phyloP scores from a whole-genome alignment of 75 land plant genomes.

The Picea sitchensis region DNA sequence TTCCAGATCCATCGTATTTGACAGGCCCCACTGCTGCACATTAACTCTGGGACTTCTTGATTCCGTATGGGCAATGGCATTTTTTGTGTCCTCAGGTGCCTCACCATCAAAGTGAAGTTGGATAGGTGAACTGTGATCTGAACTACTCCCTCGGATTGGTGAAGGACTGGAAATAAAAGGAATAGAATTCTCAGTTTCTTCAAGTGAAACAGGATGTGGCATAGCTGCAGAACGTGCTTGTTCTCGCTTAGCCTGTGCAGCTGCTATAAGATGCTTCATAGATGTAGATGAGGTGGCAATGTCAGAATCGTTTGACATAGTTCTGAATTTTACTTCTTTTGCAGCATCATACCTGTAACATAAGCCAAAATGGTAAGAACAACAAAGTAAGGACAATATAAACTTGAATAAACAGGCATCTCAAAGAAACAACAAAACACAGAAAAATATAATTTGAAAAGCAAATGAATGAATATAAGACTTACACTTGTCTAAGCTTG shows the following conservation, averaged over 20 bases:
- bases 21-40: conserved; percentile 13
- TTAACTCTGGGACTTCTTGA: conserved; percentile 25
- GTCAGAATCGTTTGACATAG: conserved; percentile 22
- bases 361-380: not conserved
- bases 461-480: not conserved
- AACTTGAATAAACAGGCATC: no score
- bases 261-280: conserved; percentile 75
- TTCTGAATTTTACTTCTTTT: conserved; percentile 28
- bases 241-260: conserved; percentile 69
- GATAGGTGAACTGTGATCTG: conserved; percentile 34
- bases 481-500: conserved; percentile 23
- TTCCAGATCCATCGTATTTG: conserved; percentile 25
- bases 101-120: conserved; percentile 17
- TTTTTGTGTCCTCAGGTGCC: conserved; percentile 22
- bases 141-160: conserved; percentile 38
- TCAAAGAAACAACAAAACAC: no score
- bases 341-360: conserved; percentile 39
- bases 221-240: conserved; percentile 39
- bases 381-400: no score
- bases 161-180: conserved; percentile 29
- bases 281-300: conserved; percentile 37
- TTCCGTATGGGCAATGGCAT: not conserved
- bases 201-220: conserved; percentile 13
- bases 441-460: no score
- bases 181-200: conserved; percentile 18